These are phyloP conservation scores for Coleophoma cylindrospora DNA, from an alignment of 2,329 filamentous ascomycete species.

Conservation along the genomic window DNA sequence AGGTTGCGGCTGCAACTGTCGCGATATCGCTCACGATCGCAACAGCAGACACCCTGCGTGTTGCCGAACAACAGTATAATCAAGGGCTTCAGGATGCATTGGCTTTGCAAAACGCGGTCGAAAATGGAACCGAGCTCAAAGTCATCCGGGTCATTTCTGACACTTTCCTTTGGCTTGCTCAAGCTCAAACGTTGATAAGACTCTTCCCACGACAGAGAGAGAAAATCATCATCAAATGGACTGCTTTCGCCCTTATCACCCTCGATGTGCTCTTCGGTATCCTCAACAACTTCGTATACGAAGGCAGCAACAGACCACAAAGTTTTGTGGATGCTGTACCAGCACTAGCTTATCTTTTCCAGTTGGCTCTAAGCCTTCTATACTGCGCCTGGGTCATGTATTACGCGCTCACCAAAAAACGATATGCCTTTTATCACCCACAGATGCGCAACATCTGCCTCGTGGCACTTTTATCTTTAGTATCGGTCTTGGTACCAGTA, in stretches of 20 bases:
- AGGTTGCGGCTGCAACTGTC: constrained; percentile 68
- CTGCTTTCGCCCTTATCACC: constrained; percentile 87
- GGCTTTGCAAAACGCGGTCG: constrained; percentile 70
- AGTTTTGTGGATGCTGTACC: constrained; percentile 87
- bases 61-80: constrained; percentile 77
- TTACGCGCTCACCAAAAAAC: constrained; percentile 65
- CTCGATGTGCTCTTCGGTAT: constrained; percentile 88
- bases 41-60: constrained; percentile 82
- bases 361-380: constrained; percentile 63
- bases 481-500: constrained; percentile 64
- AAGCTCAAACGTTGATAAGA: constrained; percentile 93
- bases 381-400: constrained; percentile 74
- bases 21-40: constrained; percentile 89
- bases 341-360: constrained; percentile 69
- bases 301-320: constrained; percentile 56
- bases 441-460: constrained; percentile 69
- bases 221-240: constrained; percentile 98
- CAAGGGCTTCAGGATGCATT: constrained; percentile 75
- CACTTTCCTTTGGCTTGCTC: constrained; percentile 94
- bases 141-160: constrained; percentile 90
- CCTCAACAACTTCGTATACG: constrained; percentile 76
- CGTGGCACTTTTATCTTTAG: constrained; percentile 59
- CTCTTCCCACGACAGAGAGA: constrained; percentile 95
- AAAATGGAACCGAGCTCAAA: constrained; percentile 80
- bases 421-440: constrained; percentile 66